phyloP scores from a whole-genome alignment of 768 basidiomycete genomes.

The Plicaturopsis crispa region DNA sequence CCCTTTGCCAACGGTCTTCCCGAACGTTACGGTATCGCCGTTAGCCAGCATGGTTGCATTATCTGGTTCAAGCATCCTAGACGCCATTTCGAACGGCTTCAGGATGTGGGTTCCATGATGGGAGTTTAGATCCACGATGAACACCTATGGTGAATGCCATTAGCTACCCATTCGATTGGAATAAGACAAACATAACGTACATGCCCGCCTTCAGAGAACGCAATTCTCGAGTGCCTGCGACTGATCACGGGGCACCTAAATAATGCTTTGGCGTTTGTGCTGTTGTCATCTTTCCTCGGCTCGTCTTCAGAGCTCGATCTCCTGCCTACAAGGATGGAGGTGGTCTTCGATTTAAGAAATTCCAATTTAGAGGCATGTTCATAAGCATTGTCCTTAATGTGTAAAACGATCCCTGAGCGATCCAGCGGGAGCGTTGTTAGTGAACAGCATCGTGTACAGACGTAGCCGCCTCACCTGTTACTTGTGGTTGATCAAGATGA shows the following conservation, averaged over 20 bases:
- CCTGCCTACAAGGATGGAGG: constrained; percentile 59
- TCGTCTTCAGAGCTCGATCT: constrained; percentile 43
- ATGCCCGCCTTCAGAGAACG: constrained; percentile 62
- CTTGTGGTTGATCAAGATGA: constrained; percentile 21
- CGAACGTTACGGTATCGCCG: constrained; percentile 70
- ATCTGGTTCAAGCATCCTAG: constrained; percentile 46
- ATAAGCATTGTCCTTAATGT: constrained; percentile 45
- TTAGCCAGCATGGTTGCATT: constrained; percentile 49
- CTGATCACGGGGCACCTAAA: constrained; percentile 78
- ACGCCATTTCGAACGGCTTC: constrained; percentile 39
- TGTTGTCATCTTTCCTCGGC: constrained; percentile 28
- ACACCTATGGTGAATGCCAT: constrained; percentile 18
- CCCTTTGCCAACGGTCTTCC: constrained; percentile 64
- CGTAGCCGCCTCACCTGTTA: constrained; percentile 40
- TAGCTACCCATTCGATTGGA: constrained; percentile 3
- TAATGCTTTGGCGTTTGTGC: constrained; percentile 44
- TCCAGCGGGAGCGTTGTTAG: constrained; percentile 11
- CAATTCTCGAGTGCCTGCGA: constrained; percentile 70
- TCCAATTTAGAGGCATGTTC: constrained; percentile 37
- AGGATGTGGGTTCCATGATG: constrained; percentile 73
- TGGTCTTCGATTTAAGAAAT: constrained; percentile 43
- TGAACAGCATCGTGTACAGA: constrained; percentile 7
- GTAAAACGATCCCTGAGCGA: constrained; percentile 47
- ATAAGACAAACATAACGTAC: constrained; percentile 30
- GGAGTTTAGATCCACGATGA: constrained; percentile 62